A percentile compares a stretch with the other conserved stretches of the same genome.
Conservation (phyloP, 2,329 filamentous ascomycete genomes). For the Talaromyces sp. region DNA sequence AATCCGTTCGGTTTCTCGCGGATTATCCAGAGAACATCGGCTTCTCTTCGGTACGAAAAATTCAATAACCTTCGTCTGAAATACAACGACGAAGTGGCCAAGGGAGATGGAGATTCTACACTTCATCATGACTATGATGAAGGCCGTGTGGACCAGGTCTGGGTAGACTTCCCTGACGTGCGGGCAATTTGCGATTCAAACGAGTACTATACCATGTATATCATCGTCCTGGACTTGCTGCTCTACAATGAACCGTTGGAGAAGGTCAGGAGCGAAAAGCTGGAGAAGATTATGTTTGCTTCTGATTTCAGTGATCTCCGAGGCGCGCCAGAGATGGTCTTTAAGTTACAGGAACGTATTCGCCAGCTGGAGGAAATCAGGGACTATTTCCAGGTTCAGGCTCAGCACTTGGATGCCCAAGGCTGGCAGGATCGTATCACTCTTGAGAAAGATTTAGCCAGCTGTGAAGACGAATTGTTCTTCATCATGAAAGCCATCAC, state of each 20-base stretch:
- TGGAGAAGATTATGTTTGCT: conserved; percentile 98
- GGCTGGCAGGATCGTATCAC: conserved; percentile 86
- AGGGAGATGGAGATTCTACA: conserved; percentile 47
- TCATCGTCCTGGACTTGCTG: conserved; percentile 92
- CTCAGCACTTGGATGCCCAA: conserved; percentile 75
- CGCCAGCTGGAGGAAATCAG: conserved; percentile 95
- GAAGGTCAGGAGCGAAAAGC: conserved; percentile 89
- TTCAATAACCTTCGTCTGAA: conserved; percentile 96
- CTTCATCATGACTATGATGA: conserved; percentile 49
- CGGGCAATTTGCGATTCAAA: conserved; percentile 93
- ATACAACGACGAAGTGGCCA: conserved; percentile 88
- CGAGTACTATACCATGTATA: conserved; percentile 97
- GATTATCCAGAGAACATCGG: conserved; percentile 94
- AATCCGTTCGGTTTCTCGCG: conserved; percentile 97
- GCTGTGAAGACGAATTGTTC: conserved; percentile 94
- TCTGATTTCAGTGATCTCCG: conserved; percentile 97
- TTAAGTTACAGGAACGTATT: conserved; percentile 84
- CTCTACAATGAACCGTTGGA: conserved; percentile 95
- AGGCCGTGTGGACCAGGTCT: conserved; percentile 88
- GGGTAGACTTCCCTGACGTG: conserved; percentile 92
- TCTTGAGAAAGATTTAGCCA: conserved; percentile 83
- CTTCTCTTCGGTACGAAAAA: conserved; percentile 91
- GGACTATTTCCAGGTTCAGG: conserved; percentile 88
- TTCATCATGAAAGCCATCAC: conserved; percentile 99
- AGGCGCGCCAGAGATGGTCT: conserved; percentile 89